Conservation (phyloP, 2,329 filamentous ascomycete species). For the Didymella lethalis region DNA sequence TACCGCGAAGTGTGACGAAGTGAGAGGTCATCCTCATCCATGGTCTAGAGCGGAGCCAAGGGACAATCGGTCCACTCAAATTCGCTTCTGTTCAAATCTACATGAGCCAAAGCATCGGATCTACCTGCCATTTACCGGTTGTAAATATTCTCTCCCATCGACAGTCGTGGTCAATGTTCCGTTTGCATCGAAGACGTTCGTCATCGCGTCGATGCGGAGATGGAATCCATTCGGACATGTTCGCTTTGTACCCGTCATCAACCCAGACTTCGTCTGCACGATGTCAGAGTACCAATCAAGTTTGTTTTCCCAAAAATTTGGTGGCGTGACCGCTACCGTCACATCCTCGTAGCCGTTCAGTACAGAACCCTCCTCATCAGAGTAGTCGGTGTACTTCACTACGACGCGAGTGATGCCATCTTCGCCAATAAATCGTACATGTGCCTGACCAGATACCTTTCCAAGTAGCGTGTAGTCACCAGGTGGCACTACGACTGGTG, state of each 20-base stretch:
- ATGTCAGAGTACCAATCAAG: conserved; percentile 34
- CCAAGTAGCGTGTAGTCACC: not conserved
- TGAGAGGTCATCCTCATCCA: too few species aligned
- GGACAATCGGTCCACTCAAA: too few species aligned
- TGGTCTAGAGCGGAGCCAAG: too few species aligned
- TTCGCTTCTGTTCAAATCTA: too few species aligned
- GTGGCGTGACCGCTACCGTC: not conserved
- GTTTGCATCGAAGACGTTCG: conserved; percentile 54
- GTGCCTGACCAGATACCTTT: not conserved
- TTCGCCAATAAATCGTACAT: not conserved
- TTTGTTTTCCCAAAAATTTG: not conserved
- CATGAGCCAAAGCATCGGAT: not conserved
- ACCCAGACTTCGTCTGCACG: conserved; percentile 40
- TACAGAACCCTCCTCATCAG: not conserved
- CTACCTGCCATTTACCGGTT: conserved; percentile 47
- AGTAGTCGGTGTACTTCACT: not conserved
- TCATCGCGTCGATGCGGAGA: conserved; percentile 50
- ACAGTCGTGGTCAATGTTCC: conserved; percentile 53
- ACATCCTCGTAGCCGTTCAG: not conserved
- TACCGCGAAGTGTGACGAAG: too few species aligned
- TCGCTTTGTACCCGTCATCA: conserved; percentile 46
- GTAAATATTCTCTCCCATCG: conserved; percentile 49
- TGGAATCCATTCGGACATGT: conserved; percentile 53
- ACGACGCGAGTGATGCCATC: not conserved
- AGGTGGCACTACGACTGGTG: not conserved